Conservation (phyloP, 2,329 filamentous ascomycete species). For the Claviceps paspali region DNA sequence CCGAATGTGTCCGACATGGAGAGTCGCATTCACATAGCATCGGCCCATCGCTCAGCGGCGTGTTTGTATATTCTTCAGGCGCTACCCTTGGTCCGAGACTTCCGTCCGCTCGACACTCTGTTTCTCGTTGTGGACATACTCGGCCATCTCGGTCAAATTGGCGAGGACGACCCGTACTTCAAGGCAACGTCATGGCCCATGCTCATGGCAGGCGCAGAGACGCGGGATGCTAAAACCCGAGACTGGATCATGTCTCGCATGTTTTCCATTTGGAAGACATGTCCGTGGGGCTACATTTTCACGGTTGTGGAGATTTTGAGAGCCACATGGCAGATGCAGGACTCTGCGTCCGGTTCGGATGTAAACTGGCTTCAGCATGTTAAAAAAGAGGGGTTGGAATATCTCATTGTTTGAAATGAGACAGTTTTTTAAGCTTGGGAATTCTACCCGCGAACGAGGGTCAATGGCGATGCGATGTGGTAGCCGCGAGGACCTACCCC, state of each 20-base stretch:
- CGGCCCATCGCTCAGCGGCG: conserved; percentile 30
- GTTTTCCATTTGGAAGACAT: conserved; percentile 27
- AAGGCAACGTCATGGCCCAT: conserved; percentile 46
- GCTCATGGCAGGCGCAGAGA: conserved; percentile 42
- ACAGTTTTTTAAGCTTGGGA: neutral
- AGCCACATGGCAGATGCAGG: conserved; percentile 30
- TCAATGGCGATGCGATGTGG: too few relatives aligned
- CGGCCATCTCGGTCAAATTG: conserved; percentile 32
- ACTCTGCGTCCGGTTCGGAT: conserved; percentile 13
- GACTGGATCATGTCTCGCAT: conserved; percentile 36
- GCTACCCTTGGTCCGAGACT: conserved; percentile 22
- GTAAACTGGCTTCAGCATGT: conserved; percentile 28
- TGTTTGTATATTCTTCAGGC: conserved; percentile 32
- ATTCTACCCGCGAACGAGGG: neutral
- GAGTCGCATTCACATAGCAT: conserved; percentile 27
- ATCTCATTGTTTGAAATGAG: conserved; percentile 28
- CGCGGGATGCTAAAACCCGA: conserved; percentile 28
- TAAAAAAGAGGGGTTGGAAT: conserved; percentile 27
- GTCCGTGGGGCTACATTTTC: conserved; percentile 35
- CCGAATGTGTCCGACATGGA: conserved; percentile 23
- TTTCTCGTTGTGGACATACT: conserved; percentile 35
- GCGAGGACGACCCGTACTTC: conserved; percentile 34
- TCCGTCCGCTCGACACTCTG: conserved; percentile 24
- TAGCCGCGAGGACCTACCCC: too few relatives aligned
- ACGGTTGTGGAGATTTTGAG: conserved; percentile 33